Conservation (phyloP, 1,139 yeast species). For the Debaryomyces udenii region DNA sequence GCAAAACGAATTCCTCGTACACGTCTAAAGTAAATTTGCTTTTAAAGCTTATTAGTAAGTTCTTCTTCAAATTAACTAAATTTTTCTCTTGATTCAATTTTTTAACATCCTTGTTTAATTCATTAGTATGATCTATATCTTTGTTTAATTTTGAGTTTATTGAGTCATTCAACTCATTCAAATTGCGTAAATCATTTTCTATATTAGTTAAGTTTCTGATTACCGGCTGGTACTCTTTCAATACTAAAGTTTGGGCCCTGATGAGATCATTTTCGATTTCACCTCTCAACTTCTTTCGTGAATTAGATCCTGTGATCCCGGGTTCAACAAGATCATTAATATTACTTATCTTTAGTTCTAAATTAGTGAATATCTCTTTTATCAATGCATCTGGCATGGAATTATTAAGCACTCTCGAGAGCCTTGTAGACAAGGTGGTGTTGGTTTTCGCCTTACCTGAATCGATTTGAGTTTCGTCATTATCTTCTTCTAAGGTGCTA, state of each 20-base stretch:
- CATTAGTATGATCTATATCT: conserved; percentile 23
- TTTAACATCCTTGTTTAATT: conserved; percentile 40
- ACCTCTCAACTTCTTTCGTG: conserved; percentile 63
- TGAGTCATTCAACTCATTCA: conserved; percentile 36
- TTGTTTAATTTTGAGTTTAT: conserved; percentile 42
- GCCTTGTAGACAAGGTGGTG: conserved; percentile 44
- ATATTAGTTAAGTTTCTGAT: conserved; percentile 51
- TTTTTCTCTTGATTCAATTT: conserved; percentile 45
- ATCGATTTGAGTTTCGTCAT: conserved; percentile 7
- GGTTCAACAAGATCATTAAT: conserved; percentile 48
- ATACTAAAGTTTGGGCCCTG: conserved; percentile 56
- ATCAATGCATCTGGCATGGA: conserved; percentile 51
- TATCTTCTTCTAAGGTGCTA: conserved; percentile 15
- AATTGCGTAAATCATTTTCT: conserved; percentile 38
- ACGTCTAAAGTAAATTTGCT: conserved; percentile 70
- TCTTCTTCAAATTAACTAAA: conserved; percentile 52
- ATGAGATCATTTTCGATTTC: conserved; percentile 73
- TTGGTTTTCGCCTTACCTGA: conserved; percentile 7
- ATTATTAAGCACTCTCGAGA: conserved; percentile 54
- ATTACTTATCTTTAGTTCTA: conserved; percentile 46
- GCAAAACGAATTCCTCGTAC: conserved; percentile 64
- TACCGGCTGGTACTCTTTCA: conserved; percentile 65
- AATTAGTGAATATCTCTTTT: conserved; percentile 48
- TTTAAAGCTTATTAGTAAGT: conserved; percentile 59
- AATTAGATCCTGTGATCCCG: conserved; percentile 57